A percentile compares a stretch with the other conserved stretches of the same genome.
phyloP scores from a whole-genome alignment of 2,329 filamentous ascomycete genomes.

The Phyllosticta citribraziliensis region DNA sequence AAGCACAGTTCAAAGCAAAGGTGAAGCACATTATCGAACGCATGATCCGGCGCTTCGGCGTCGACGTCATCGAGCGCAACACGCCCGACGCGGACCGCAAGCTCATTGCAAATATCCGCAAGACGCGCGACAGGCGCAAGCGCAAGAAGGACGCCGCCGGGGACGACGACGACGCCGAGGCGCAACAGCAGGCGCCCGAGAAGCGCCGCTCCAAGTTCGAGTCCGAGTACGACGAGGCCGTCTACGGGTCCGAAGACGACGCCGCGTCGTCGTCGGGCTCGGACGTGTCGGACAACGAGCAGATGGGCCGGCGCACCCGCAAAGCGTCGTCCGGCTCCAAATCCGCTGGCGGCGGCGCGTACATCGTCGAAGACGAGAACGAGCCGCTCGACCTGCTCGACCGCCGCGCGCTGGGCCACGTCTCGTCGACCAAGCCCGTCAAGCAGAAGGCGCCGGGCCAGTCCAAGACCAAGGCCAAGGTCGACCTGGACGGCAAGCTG shows the following conservation, averaged over 20 bases:
- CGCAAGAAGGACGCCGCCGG: constrained; percentile 66
- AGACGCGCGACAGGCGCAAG: constrained; percentile 85
- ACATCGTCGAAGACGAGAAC: constrained; percentile 89
- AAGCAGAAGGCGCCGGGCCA: constrained; percentile 43
- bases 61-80: constrained; percentile 65
- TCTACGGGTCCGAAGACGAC: constrained; percentile 60
- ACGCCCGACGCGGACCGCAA: constrained; percentile 84
- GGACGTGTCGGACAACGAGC: constrained; percentile 54
- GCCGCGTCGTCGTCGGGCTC: constrained; percentile 45
- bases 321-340: constrained; percentile 17
- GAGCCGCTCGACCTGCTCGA: constrained; percentile 92
- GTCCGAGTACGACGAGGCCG: constrained; percentile 90
- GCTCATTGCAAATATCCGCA: constrained; percentile 86
- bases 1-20: constrained; percentile 91
- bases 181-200: constrained; percentile 17
- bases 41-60: constrained; percentile 84
- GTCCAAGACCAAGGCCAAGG: constrained; percentile 50
- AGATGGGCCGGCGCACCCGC: constrained; percentile 23
- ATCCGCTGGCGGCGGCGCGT: constrained; percentile 48
- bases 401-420: constrained; percentile 78
- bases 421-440: constrained; percentile 78
- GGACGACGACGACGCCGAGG: constrained; percentile 44
- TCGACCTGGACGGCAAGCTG: constrained; percentile 70
- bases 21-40: constrained; percentile 97
- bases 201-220: constrained; percentile 59